Base-by-base conservation (phyloP, 2,329 filamentous ascomycete genomes). In the Colletotrichum sp. region DNA sequence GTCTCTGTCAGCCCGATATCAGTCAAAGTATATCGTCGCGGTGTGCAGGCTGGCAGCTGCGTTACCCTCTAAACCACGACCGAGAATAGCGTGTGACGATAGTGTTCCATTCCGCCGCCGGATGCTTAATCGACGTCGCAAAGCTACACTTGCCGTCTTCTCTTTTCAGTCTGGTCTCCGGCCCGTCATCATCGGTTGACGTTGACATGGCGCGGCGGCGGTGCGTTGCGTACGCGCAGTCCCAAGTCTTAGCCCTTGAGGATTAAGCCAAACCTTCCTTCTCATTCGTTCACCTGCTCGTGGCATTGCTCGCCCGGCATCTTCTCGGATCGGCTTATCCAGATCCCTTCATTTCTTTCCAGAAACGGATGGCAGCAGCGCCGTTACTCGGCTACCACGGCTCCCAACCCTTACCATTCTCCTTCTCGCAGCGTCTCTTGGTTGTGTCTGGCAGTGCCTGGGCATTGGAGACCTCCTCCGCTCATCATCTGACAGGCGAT, bases 131-230 rank as follows among this genome's bases (percentile, higher is more conserved):
- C 16, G 55, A 21, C 28, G 60, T 62, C 26, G 68, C 67, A 59
- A 65, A 74, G 52, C 67, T 59, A 59, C 16, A 59, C 18, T 44
- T 75, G 49, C 28, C 60, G 60, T 21, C 66, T 26, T 69, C 10
- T 39, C 21, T 36, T 57, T 57, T 57, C 28, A 34, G 30, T 59
- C 36, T 57, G 21, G 24, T 55, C 28, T 66, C 36, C 70, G 39
- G 73, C 36, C 73, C 73, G 57, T 69, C 64, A 76, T 73, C 70
- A 36, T 73, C 64, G 63, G 63, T 73, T 73, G 73, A 68, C 64
- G 57, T 69, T 49, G 57, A 59, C 73, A 34, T 73, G 63, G 34
- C 70, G 69, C 57, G 7, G 34, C 36, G 49, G 10, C 62, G 26
- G 21, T 24, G 21, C 7, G 34, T 64, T 24, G 21, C 12, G 34